Base-by-base conservation (phyloP, 805 yeast genomes). In the Metschnikowia reukaufii region DNA sequence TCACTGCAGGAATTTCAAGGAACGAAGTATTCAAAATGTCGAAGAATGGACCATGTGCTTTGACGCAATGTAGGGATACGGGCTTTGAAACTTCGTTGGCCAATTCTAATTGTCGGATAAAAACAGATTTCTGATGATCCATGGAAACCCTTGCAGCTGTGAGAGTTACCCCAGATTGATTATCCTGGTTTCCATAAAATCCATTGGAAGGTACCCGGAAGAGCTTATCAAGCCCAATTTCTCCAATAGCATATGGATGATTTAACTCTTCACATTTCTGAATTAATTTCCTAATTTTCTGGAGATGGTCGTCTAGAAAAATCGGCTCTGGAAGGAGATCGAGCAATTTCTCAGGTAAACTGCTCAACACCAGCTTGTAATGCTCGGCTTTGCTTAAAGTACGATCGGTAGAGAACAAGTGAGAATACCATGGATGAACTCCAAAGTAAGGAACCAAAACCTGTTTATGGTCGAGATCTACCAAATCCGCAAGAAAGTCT, bases 381-480 rank as follows among this genome's bases (percentile, higher is more conserved):
- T 91, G 97, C 2, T 50, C 59, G 15, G 34, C 16, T 54, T 83
- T 84, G 29, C 58, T 52, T 1, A 56, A 58, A 1, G 43, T 35
- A 1, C 48, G 55, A 2, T 50, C 42, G 6, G 65, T 56, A 2
- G 77, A 67, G 51, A 81, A 84, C 16, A 84, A 52, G 62, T 91
- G 96, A 2, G 82, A 66, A 58, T 79, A 91, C 98, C 98, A 92
- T 0, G 99, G 99, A 64, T 92, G 99, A 1, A 89, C 70, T 0
- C 98, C 96, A 58, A 79, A 78, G 33, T 78, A 77, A 0, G 84
- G 78, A 7, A 68, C 60, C 1, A 76, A 50, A 3, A 42, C 35
- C 8, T 55, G 47, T 18, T 45, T 25, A 16, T 39, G 36, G 36
- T 49, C 52, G 21, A 59, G 25, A 16, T 39, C 51, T 3, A 52